Base-by-base conservation (phyloP, 1,139 yeast species). In the Candida sanyaensis region DNA sequence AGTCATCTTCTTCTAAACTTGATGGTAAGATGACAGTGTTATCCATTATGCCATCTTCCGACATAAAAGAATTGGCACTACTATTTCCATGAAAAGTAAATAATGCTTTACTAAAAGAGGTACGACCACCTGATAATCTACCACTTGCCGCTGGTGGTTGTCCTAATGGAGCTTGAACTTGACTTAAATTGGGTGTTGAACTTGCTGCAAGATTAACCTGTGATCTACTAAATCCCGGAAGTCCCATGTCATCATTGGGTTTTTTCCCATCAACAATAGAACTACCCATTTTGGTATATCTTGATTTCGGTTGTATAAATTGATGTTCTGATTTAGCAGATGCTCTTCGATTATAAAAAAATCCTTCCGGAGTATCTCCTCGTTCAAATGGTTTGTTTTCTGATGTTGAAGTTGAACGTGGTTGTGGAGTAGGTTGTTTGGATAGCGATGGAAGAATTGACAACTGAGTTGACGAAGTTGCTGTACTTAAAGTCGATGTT, bases 251-350 rank as follows among this genome's bases (percentile, higher is more conserved):
- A 30, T 67, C 70, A 32, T 56, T 57, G 6, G 52, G 55, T 30
- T 62, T 62, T 52, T 70, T 69, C 21, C 62, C 57, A 37, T 77
- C 82, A 7, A 76, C 64, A 17, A 78, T 77, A 38, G 75, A 68
- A 13, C 74, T 62, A 33, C 60, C 64, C 11, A 66, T 53, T n/a
- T 60, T 57, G 31, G 52, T 55, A 45, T 58, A 62, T 17, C 77
- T 63, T 2, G 78, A 66, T 41, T 69, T 68, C 5, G 84, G 84
- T 55, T 78, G 82, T 43, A 79, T 70, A 52, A 70, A 74, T 41
- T 51, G 52, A 34, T 37, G 44, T 5, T 50, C 48, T 6, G 42
- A 36, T 2, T 36, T 40, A 17, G 46, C 45, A 1, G 46, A 41
- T 8, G 31, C 29, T 36, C 54, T 40, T 45, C 47, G 43, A 31